Evolutionary conservation across 495 filamentous ascomycete species (phyloP), one percentile per base, ranked within the genome.

Genomic region (Penicillium subrubescens): DNA sequence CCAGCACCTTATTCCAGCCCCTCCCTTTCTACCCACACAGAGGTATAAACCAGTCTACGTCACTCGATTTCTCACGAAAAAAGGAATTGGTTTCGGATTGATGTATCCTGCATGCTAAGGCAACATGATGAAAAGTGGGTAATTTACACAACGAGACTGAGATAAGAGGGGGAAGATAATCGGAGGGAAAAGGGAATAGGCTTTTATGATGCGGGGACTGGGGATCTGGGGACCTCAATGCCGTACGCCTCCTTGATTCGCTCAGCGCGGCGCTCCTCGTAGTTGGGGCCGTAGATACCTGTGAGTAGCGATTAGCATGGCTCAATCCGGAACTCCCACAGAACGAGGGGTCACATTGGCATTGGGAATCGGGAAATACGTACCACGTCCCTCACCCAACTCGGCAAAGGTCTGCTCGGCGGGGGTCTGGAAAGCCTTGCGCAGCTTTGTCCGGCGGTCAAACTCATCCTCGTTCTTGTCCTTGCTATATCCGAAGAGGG

Each of bases 381-480:
- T 83, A 95, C 93, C 91, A 87, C 94, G 85, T 64, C 93, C 92
- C 82, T 99, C 96, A 31, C 96, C 96, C 59, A 98, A 61, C 61
- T 94, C 84, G 11, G 86, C 82, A 60, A 98, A 79, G 10, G 91
- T 97, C 79, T 97, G 88, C 74, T 94, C 88, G 27, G 93, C 83
- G 23, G 93, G 90, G 63, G 88, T 84, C 74, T 93, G 84, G 70
- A 88, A 86, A 67, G 86, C 89, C 81, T 84, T 89, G 70, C 93
- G 86, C 72, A 97, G 64, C 55, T 83, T 76, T 72, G 95, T 86
- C 73, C 94, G 94, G 70, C 89, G 83, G 63, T 90, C 88, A 64
- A 90, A 93, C 71, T 97, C 91, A 71, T 97, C 94, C 59, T 88
- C 81, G 19, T 83, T 77, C 0, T 74, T 76, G 53, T 90, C 83